Percentiles rank a stretch among this genome's conserved stretches.
Conservation (phyloP, 257 asterid genomes). For the Leptodermis oblonga region DNA sequence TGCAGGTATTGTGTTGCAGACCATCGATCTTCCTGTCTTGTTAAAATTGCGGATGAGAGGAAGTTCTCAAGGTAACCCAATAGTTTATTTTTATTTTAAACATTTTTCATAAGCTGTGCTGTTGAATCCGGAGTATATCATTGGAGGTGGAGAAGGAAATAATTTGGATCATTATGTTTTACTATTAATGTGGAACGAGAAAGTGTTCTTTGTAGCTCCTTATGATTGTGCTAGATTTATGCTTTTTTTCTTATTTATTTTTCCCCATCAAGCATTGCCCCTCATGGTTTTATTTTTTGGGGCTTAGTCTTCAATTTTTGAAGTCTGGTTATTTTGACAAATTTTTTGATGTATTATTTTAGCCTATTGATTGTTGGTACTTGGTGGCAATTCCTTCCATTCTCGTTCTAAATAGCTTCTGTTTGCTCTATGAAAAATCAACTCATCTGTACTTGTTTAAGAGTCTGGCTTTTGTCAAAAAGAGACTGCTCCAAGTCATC, state of each 20-base stretch:
- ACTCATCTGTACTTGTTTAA: too few species aligned
- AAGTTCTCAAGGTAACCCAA: slow-evolving; percentile 49
- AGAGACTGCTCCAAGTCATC: background rate
- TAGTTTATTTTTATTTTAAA: slow-evolving; percentile 12
- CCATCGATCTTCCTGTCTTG: slow-evolving; percentile 86
- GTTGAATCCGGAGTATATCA: background rate
- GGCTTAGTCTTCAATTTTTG: background rate
- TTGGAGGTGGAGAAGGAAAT: background rate
- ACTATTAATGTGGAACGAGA: background rate
- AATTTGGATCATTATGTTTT: background rate
- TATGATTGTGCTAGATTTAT: background rate
- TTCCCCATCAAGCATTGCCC: background rate
- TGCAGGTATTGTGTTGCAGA: slow-evolving; percentile 89
- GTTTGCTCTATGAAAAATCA: too few species aligned
- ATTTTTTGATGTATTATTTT: background rate
- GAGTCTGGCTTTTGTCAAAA: background rate
- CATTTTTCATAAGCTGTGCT: background rate
- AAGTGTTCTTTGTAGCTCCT: background rate
- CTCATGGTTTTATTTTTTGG: background rate
- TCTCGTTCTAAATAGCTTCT: background rate
- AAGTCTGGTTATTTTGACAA: background rate
- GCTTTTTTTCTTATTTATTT: background rate
- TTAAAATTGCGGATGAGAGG: slow-evolving; percentile 67
- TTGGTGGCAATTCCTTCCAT: background rate
- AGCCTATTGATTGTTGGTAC: background rate